phyloP scores from a whole-genome alignment of 2,329 filamentous ascomycete species.

The Pseudopithomyces chartarum region DNA sequence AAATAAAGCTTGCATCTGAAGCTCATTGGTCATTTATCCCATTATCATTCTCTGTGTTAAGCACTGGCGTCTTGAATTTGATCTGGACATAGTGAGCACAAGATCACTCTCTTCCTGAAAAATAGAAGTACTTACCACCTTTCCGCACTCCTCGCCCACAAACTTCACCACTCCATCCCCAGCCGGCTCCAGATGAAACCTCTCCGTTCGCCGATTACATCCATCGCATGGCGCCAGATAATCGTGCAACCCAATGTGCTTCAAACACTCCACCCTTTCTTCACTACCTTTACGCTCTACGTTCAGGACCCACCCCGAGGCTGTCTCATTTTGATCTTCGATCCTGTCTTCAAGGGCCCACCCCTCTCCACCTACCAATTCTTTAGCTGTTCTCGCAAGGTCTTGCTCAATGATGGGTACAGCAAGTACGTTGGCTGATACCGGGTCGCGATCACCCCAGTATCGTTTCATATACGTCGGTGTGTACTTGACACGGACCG shows the following conservation, averaged over 20 bases:
- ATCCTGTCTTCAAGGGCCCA: not conserved
- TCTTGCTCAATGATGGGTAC: not conserved
- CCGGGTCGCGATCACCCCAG: conserved; percentile 1
- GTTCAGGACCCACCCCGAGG: not conserved
- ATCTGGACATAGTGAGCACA: no score
- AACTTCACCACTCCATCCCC: not conserved
- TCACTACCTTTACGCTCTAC: not conserved
- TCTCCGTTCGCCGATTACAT: not conserved
- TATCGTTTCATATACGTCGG: conserved; percentile 2
- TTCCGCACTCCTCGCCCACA: not conserved
- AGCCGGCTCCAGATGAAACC: not conserved
- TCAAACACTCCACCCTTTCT: not conserved
- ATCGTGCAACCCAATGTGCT: not conserved
- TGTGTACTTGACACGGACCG: conserved; percentile 3
- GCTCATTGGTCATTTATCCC: no score
- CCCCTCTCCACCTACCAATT: not conserved
- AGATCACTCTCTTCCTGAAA: no score
- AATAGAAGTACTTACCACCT: not conserved
- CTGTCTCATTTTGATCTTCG: not conserved
- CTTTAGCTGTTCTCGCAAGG: not conserved
- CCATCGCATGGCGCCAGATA: not conserved
- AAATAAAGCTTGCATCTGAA: no score
- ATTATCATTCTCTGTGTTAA: no score
- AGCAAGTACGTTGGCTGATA: not conserved
- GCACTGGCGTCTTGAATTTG: no score